Percentiles rank a stretch among this genome's conserved stretches.
Evolutionary conservation across 306 rosid species (phyloP).

Genomic region (Macrotyloma uniflorum): DNA sequence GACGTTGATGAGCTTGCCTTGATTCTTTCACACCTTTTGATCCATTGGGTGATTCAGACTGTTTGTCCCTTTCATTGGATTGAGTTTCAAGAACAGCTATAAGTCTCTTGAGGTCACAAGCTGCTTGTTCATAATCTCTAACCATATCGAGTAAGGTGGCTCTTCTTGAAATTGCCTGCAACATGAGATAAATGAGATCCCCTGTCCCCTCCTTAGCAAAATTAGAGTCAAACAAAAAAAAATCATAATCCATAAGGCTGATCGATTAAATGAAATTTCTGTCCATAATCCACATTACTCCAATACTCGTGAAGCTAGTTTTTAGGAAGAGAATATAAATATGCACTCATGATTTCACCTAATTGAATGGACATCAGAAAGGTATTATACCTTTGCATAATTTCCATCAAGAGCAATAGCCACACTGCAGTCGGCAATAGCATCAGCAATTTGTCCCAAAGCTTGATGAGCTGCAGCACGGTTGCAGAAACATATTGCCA

Average conservation of each 20-base stretch:
- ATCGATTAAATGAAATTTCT: constrained; percentile 22
- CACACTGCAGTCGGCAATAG: constrained; percentile 90
- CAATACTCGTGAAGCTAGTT: constrained; percentile 14
- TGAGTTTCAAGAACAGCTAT: constrained; percentile 63
- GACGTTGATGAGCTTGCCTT: constrained; percentile 62
- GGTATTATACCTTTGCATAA: constrained; percentile 75
- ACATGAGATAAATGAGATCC: constrained; percentile 34
- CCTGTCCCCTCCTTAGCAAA: background rate
- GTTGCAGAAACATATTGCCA: constrained; percentile 87
- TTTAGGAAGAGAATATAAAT: constrained; percentile 15
- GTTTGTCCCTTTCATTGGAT: constrained; percentile 57
- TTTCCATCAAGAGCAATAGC: constrained; percentile 86
- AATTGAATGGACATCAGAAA: constrained; percentile 27
- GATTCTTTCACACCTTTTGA: constrained; percentile 63
- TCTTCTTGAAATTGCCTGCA: constrained; percentile 92
- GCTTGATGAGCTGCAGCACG: constrained; percentile 97
- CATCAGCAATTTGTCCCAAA: constrained; percentile 85
- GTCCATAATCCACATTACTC: constrained; percentile 11
- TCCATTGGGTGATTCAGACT: constrained; percentile 53
- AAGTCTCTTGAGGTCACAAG: constrained; percentile 73
- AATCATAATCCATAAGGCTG: constrained; percentile 23
- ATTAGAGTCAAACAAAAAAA: constrained; percentile 17
- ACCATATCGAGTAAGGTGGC: constrained; percentile 87
- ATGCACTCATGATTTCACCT: constrained; percentile 29
- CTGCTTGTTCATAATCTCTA: constrained; percentile 77